These are phyloP conservation scores for Venturiaceae sp. DNA, from an alignment of 2,329 filamentous ascomycete genomes.

Conservation along the genomic window DNA sequence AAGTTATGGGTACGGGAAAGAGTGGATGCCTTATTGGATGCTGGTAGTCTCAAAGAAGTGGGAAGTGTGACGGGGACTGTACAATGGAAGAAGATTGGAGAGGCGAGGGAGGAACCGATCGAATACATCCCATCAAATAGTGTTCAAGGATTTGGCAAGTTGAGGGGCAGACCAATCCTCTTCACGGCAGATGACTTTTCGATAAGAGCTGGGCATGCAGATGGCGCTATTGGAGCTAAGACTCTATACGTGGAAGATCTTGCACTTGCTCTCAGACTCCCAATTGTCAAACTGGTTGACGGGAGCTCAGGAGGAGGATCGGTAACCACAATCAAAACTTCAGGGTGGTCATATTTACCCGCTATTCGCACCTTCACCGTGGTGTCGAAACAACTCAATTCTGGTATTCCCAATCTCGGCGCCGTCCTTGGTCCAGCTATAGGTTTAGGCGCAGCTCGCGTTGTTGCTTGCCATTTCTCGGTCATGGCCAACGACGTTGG, in stretches of 20 bases:
- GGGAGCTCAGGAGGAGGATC: conserved; percentile 53
- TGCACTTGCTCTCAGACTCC: conserved; percentile 45
- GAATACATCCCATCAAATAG: conserved; percentile 50
- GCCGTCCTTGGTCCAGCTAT: conserved; percentile 55
- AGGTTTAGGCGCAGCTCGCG: conserved; percentile 51
- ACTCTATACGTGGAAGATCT: conserved; percentile 53
- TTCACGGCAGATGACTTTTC: conserved; percentile 57
- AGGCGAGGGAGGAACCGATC: conserved; percentile 35
- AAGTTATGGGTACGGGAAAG: conserved; percentile 58
- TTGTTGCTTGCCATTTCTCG: conserved; percentile 53
- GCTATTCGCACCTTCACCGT: conserved; percentile 43
- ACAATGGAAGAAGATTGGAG: conserved; percentile 42
- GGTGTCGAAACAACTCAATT: conserved; percentile 48
- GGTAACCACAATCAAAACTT: conserved; percentile 47
- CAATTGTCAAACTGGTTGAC: conserved; percentile 55
- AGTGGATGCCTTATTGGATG: conserved; percentile 48
- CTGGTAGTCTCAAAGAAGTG: conserved; percentile 47
- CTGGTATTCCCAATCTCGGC: conserved; percentile 54
- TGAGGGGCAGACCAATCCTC: conserved; percentile 44
- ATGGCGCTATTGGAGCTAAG: conserved; percentile 49
- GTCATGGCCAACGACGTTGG: conserved; percentile 58
- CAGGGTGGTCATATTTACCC: conserved; percentile 51
- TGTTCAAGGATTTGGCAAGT: conserved; percentile 45
- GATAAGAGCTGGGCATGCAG: conserved; percentile 53
- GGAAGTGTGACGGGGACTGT: conserved; percentile 52